Conservation (phyloP, 768 basidiomycete genomes). For the Thelephora aurantiotincta region DNA sequence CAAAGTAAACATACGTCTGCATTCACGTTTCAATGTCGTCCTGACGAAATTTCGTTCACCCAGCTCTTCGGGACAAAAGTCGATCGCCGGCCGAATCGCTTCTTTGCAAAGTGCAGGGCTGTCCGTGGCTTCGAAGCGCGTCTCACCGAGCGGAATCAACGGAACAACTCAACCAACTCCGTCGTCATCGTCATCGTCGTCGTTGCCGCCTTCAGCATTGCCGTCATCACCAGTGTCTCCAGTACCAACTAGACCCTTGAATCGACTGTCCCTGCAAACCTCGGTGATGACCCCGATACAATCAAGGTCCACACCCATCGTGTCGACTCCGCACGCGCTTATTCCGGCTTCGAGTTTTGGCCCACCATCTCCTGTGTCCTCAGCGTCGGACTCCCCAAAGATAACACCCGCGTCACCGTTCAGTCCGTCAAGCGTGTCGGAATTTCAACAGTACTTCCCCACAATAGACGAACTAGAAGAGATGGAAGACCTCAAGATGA, state of each 20-base stretch:
- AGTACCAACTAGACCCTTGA: constrained; percentile 17
- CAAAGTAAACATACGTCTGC: constrained; percentile 11
- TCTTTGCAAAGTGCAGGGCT: constrained; percentile 64
- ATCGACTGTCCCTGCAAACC: constrained; percentile 24
- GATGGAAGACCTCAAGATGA: constrained; percentile 27
- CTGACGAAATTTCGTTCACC: constrained; percentile 5
- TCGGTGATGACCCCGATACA: constrained; percentile 13
- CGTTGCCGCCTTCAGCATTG: constrained; percentile 1
- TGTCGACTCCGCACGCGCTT: constrained; percentile 32
- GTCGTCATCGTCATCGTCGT: constrained; percentile 18
- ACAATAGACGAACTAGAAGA: constrained; percentile 67
- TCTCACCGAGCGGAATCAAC: constrained; percentile 21
- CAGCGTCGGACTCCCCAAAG: constrained; percentile 50
- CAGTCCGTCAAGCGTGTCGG: constrained; percentile 23
- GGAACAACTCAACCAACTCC: constrained; percentile 21
- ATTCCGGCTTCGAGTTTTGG: constrained; percentile 61
- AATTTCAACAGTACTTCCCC: constrained; percentile 57
- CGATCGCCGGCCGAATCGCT: constrained; percentile 68
- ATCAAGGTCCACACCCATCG: constrained; percentile 6
- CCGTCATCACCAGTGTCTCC: constrained; percentile 17
- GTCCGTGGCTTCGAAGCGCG: constrained; percentile 38
- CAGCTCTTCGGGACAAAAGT: constrained; percentile 1
- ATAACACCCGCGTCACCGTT: constrained; percentile 13
- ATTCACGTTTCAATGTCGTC: constrained; percentile 1
- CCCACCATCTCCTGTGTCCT: constrained; percentile 63